Base-by-base conservation (phyloP, 2,329 filamentous ascomycete genomes). In the Talaromyces sp. region DNA sequence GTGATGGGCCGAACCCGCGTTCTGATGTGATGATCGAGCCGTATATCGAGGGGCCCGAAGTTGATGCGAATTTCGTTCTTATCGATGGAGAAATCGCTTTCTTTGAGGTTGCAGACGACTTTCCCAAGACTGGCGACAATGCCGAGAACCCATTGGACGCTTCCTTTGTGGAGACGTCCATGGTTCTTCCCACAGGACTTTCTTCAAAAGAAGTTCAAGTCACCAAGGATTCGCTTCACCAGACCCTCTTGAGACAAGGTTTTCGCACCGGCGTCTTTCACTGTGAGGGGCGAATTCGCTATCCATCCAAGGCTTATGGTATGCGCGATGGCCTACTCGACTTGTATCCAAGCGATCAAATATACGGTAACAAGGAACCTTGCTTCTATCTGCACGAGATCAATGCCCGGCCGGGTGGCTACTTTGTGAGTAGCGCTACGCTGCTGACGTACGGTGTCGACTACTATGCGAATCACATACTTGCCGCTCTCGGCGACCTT, bases 51-150 rank as follows among this genome's bases (percentile, higher is more conserved):
- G 76, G 76, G 0, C 76, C 76, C 0, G 76, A 78, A 57, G 65
- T 78, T 1, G 75, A 78, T 57, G 72, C 67, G 46, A 78, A 78
- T 62, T 65, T 79, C 22, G 66, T 75, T 4, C 55, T 78, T 0
- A 62, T 65, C 10, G 65, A 78, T 50, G 75, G 74, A 1, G 63
- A 77, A 35, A 43, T 78, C 1, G 56, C 78, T 4, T 78, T 77
- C 61, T 71, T 62, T 58, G 73, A 78, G 35, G 62, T 76, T 3
- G 61, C 62, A 6, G 75, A 78, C 55, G 69, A 77, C 46, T 73
- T 75, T 53, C 75, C 76, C 5, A 66, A 63, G 41, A 52, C 55
- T 2, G 74, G 59, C 2, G 70, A 73, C 41, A 46, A 28, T 2
- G 53, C 54, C 7, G 43, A 35, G 3, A 55, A 10, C 19, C 15